phyloP scores from a whole-genome alignment of 2,329 filamentous ascomycete genomes.

The Fusarium sp. region DNA sequence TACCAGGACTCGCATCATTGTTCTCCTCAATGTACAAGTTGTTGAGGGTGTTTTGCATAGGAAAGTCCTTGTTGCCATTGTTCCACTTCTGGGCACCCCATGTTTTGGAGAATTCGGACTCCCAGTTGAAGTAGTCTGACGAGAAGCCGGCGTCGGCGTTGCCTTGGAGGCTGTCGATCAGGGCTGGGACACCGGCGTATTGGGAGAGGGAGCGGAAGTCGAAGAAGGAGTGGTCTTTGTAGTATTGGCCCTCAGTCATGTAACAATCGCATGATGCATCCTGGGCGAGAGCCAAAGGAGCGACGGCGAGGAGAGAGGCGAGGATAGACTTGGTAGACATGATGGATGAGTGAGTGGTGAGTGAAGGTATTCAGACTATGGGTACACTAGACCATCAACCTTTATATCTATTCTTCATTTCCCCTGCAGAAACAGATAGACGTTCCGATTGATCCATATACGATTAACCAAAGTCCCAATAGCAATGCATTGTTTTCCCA shows the following conservation, averaged over 20 bases:
- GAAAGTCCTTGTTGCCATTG: conserved; percentile 50
- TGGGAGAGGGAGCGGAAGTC: conserved; percentile 48
- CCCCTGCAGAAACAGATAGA: neutral
- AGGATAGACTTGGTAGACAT: conserved; percentile 40
- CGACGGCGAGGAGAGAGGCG: conserved; percentile 37
- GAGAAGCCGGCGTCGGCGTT: conserved; percentile 50
- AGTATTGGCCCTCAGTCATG: conserved; percentile 46
- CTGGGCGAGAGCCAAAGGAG: conserved; percentile 37
- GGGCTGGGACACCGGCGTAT: conserved; percentile 46
- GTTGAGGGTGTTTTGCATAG: conserved; percentile 53
- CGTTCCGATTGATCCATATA: conserved; percentile 17
- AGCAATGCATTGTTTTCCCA: neutral
- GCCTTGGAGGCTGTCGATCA: conserved; percentile 45
- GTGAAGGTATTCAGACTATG: neutral
- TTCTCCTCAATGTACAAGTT: conserved; percentile 60
- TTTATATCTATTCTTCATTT: neutral
- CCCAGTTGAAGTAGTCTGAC: conserved; percentile 51
- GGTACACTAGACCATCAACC: neutral
- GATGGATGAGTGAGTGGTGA: neutral
- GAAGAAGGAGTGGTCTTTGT: conserved; percentile 43
- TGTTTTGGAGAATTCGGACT: conserved; percentile 47
- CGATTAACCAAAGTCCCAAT: neutral
- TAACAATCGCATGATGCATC: conserved; percentile 49
- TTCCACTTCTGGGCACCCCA: conserved; percentile 55
- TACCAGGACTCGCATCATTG: conserved; percentile 42